Percentiles rank a stretch among this genome's conserved stretches.
phyloP scores from a whole-genome alignment of 208 protist genomes.

The Strigomonas culicis region DNA sequence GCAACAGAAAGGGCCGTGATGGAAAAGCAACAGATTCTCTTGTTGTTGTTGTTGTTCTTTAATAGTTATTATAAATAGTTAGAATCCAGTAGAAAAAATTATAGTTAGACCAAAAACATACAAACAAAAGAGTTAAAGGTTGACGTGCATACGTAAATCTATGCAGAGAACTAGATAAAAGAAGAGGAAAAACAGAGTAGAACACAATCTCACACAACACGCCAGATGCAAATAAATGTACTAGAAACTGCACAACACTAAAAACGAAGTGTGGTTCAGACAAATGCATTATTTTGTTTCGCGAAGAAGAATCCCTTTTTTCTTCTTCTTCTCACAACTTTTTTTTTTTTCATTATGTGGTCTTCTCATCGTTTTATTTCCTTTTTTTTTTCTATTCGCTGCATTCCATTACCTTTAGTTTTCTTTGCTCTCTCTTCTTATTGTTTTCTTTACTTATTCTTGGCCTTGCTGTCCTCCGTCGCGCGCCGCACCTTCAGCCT shows the following conservation, averaged over 20 bases:
- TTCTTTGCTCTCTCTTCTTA: conserved; percentile 15
- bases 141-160: no score
- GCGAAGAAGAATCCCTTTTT: conserved; percentile 3
- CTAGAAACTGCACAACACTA: neutral
- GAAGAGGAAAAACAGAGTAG: no score
- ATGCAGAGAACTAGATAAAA: no score
- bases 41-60: no score
- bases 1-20: no score
- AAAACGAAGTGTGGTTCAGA: neutral
- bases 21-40: no score
- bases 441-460: neutral
- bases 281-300: conserved; percentile 2
- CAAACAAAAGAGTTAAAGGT: no score
- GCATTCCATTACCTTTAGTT: no score
- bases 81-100: no score
- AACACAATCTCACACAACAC: neutral
- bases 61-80: no score
- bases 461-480: neutral
- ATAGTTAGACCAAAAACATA: no score
- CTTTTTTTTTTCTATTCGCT: neutral
- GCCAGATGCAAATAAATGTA: neutral
- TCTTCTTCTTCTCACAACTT: neutral
- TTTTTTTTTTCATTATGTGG: neutral
- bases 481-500: conserved; percentile 61
- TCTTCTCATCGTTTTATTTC: conserved; percentile 1